A percentile compares a stretch with the other conserved stretches of the same genome.
phyloP scores from a whole-genome alignment of 2,329 filamentous ascomycete species.

The Aureobasidium sp. region DNA sequence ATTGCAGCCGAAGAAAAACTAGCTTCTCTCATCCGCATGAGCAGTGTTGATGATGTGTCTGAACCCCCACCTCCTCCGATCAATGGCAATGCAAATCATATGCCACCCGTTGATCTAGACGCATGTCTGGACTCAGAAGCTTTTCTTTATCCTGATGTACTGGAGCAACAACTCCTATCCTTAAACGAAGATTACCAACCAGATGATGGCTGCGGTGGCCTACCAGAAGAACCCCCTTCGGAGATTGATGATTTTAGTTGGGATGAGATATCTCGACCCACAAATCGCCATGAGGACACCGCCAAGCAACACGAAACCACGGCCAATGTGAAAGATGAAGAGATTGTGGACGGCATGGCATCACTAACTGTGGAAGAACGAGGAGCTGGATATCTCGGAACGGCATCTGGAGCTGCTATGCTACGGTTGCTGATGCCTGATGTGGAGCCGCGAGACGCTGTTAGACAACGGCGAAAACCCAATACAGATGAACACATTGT shows the following conservation, averaged over 20 bases:
- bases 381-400: constrained; percentile 36
- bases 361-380: constrained; percentile 26
- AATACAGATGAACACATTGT: neutral
- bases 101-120: neutral
- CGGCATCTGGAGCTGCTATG: constrained; percentile 39
- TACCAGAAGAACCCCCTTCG: constrained; percentile 20
- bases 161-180: neutral
- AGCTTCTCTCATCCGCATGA: constrained; percentile 8
- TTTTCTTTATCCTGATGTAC: neutral
- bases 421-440: constrained; percentile 26
- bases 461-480: constrained; percentile 9
- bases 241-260: constrained; percentile 22
- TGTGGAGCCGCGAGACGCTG: neutral
- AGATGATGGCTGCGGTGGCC: neutral
- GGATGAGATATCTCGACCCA: constrained; percentile 10
- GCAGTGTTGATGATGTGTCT: neutral
- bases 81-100: neutral
- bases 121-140: neutral
- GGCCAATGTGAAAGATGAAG: neutral
- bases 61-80: neutral
- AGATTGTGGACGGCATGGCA: constrained; percentile 24
- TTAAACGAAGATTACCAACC: neutral
- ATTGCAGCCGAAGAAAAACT: constrained; percentile 16
- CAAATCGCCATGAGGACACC: neutral
- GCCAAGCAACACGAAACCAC: neutral